A percentile compares a stretch with the other conserved stretches of the same genome.
phyloP scores from a whole-genome alignment of 805 yeast genomes.

The Zygosaccharomyces rouxii region DNA sequence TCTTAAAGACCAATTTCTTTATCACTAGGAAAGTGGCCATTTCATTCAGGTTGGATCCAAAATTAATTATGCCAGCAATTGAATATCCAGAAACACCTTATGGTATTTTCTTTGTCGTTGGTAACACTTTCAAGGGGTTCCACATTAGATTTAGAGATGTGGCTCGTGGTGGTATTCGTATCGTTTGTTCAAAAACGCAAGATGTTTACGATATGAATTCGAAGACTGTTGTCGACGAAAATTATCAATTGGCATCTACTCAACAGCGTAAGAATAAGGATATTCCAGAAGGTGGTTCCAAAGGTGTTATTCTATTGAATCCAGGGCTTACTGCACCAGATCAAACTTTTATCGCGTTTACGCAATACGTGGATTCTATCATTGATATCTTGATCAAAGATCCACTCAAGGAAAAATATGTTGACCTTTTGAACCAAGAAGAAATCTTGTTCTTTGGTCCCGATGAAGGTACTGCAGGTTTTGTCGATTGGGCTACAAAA shows the following conservation, averaged over 20 bases:
- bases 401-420: slow-evolving; percentile 75
- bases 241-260: slow-evolving; percentile 90
- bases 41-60: slow-evolving; percentile 85
- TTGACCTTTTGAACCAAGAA: slow-evolving; percentile 75
- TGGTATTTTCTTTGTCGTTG: slow-evolving; percentile 94
- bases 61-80: slow-evolving; percentile 65
- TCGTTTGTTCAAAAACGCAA: slow-evolving; percentile 77
- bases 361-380: slow-evolving; percentile 87
- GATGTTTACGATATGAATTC: slow-evolving; percentile 85
- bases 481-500: slow-evolving; percentile 94
- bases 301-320: slow-evolving; percentile 89
- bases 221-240: slow-evolving; percentile 90
- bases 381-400: slow-evolving; percentile 80
- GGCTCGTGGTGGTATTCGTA: slow-evolving; percentile 97
- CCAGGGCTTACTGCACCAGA: slow-evolving; percentile 67
- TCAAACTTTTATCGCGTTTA: slow-evolving; percentile 77
- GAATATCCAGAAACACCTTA: slow-evolving; percentile 92
- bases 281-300: slow-evolving; percentile 98
- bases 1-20: slow-evolving; percentile 91
- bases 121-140: slow-evolving; percentile 95
- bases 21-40: slow-evolving; percentile 92
- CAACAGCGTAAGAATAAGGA: slow-evolving; percentile 97
- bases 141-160: slow-evolving; percentile 95
- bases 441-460: slow-evolving; percentile 97
- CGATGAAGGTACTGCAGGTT: slow-evolving; percentile 97